Evolutionary conservation across 2,329 filamentous ascomycete genomes (phyloP), one percentile per base, ranked within the genome.

Genomic region (Diplodia mutila): DNA sequence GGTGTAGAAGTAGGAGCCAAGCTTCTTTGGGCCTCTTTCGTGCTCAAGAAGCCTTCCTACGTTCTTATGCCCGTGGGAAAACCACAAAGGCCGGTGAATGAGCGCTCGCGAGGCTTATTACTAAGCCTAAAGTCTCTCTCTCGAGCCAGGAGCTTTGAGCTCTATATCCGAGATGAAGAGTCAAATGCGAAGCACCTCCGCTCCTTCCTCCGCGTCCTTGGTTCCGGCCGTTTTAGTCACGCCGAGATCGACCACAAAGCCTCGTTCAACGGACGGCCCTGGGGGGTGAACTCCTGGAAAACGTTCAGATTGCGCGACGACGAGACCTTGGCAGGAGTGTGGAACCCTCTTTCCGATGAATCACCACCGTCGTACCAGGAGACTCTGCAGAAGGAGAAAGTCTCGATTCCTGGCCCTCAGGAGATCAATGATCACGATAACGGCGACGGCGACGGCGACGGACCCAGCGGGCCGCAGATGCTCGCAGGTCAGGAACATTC

Each of bases 21-120:
- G 34, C 54, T 57, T 25, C 14, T 57, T n/a, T 42, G n/a, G 32
- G 34, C n/a, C 4, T 9, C 9, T 16, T 57, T 57, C 54, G 34
- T 57, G 9, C 34, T 57, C n/a, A 34, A 34, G 34, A 23, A 27
- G 34, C 54, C 32, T 7, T 2, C 6, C 21, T 42, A 57, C n/a
- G 54, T 57, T 42, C n/a, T 57, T 27, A 57, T 57, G 34, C n/a
- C 32, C 11, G n/a, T 39, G 21, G 54, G 32, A 12, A 57, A 57
- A n/a, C 4, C 54, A 21, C 54, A 25, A 21, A 57, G 25, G 11
- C n/a, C n/a, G 6, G 32, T 57, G 18, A 57, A 57, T 9, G 34
- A 42, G 34, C 54, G 34, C n/a, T 57, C 54, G 3, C 29, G n/a
- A 7, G 32, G 53, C 18, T 18, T 55, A 39, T 18, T 55, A 25